These are phyloP conservation scores for Royoungia palumana DNA, from an alignment of 768 basidiomycete species.

Conservation along the genomic window DNA sequence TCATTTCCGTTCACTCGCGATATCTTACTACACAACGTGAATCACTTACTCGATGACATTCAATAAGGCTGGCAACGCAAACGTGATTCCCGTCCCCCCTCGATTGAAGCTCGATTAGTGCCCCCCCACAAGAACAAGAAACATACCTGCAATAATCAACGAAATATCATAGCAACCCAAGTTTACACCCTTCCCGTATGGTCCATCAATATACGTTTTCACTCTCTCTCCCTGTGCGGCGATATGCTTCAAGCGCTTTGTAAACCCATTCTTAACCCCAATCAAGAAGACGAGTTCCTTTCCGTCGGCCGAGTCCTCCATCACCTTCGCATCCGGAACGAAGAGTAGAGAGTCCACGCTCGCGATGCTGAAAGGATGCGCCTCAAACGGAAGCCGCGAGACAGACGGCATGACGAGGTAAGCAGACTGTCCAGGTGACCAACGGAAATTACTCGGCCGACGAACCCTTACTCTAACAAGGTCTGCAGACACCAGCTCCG, in stretches of 20 bases:
- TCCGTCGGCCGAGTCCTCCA: conserved; percentile 5
- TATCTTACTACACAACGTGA: not conserved
- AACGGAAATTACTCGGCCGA: conserved; percentile 44
- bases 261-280: conserved; percentile 55
- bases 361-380: conserved; percentile 59
- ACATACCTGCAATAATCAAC: conserved; percentile 46
- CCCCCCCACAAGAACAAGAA: not conserved
- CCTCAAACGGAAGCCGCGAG: conserved; percentile 42
- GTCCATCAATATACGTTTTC: conserved; percentile 54
- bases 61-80: conserved; percentile 43
- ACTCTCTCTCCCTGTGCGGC: conserved; percentile 31
- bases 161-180: conserved; percentile 41
- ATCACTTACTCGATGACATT: conserved; percentile 39
- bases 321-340: not conserved
- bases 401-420: conserved; percentile 48
- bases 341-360: conserved; percentile 29
- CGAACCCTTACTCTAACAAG: conserved; percentile 45
- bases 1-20: not conserved
- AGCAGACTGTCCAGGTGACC: conserved; percentile 50
- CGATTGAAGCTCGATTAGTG: not conserved
- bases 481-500: conserved; percentile 40
- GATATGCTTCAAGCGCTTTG: conserved; percentile 39
- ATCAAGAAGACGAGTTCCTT: conserved; percentile 53
- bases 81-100: conserved; percentile 53
- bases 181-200: conserved; percentile 44